Percentiles rank a stretch among this genome's conserved stretches.
Conservation (phyloP, 805 yeast species). For the Grigorovia yakushimaensis region DNA sequence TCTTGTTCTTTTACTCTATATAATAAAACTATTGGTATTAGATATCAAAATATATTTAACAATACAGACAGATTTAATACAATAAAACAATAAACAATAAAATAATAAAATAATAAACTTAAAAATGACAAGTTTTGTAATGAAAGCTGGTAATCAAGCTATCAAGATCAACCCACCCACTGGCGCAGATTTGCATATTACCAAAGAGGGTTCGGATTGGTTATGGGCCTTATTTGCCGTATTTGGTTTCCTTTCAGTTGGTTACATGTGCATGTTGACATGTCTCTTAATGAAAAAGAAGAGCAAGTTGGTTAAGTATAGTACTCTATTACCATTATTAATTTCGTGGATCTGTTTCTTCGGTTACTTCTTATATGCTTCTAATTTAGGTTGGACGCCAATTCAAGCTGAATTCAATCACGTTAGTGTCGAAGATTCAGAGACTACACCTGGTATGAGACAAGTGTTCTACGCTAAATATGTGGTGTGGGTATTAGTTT, state of each 20-base stretch:
- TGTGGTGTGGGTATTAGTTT: slow-evolving; percentile 48
- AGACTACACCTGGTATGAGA: slow-evolving; percentile 30
- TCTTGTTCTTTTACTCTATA: too few species aligned
- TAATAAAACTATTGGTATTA: too few species aligned
- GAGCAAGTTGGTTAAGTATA: slow-evolving; percentile 8
- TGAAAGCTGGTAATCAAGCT: slow-evolving; percentile 29
- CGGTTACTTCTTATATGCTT: slow-evolving; percentile 48
- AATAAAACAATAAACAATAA: neutral
- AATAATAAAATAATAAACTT: neutral
- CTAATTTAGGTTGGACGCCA: slow-evolving; percentile 48
- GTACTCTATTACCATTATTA: slow-evolving; percentile 36
- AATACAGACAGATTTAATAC: neutral
- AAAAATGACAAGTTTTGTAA: neutral
- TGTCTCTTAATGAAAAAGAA: neutral
- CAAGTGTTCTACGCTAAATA: slow-evolving; percentile 49
- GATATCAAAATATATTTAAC: too few species aligned
- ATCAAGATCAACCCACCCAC: slow-evolving; percentile 36
- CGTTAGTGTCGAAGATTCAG: slow-evolving; percentile 27
- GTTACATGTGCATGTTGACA: slow-evolving; percentile 18
- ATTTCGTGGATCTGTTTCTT: slow-evolving; percentile 28
- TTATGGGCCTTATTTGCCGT: slow-evolving; percentile 52
- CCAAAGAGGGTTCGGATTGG: slow-evolving; percentile 58
- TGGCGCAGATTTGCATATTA: slow-evolving; percentile 42
- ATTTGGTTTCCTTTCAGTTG: slow-evolving; percentile 31
- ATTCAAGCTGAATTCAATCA: slow-evolving; percentile 42